These are phyloP conservation scores for Suhomyces taliae DNA, from an alignment of 1,139 yeast genomes.

Conservation along the genomic window DNA sequence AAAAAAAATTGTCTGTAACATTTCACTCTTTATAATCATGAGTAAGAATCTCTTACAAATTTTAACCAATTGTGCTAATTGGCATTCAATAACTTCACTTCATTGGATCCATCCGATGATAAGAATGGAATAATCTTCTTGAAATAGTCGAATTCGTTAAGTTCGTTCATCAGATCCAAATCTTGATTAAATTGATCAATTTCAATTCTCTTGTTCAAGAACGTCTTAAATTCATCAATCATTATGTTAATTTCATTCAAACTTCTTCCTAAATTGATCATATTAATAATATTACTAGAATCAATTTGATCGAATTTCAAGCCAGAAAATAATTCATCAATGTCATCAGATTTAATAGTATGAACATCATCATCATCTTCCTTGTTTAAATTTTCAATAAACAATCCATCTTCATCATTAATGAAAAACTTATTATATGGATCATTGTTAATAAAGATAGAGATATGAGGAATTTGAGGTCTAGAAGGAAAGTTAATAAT, in stretches of 20 bases:
- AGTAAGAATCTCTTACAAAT: not conserved
- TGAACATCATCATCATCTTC: conserved; percentile 11
- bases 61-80: conserved; percentile 11
- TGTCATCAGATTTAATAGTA: conserved; percentile 2
- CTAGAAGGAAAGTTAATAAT: conserved; percentile 14
- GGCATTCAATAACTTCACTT: conserved; percentile 42
- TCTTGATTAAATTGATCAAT: conserved; percentile 32
- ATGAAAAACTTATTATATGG: conserved; percentile 32
- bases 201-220: conserved; percentile 42
- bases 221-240: conserved; percentile 61
- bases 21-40: too few relatives aligned
- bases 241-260: conserved; percentile 62
- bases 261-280: conserved; percentile 55
- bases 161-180: conserved; percentile 11
- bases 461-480: conserved; percentile 38
- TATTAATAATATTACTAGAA: conserved; percentile 10
- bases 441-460: conserved; percentile 37
- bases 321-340: conserved; percentile 6
- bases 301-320: not conserved
- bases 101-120: conserved; percentile 41
- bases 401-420: conserved; percentile 27
- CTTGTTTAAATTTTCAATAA: conserved; percentile 17
- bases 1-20: not conserved
- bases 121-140: conserved; percentile 42
- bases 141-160: conserved; percentile 37